These are phyloP conservation scores for Verticillium klebahnii DNA, from an alignment of 2,329 filamentous ascomycete species.

Conservation along the genomic window DNA sequence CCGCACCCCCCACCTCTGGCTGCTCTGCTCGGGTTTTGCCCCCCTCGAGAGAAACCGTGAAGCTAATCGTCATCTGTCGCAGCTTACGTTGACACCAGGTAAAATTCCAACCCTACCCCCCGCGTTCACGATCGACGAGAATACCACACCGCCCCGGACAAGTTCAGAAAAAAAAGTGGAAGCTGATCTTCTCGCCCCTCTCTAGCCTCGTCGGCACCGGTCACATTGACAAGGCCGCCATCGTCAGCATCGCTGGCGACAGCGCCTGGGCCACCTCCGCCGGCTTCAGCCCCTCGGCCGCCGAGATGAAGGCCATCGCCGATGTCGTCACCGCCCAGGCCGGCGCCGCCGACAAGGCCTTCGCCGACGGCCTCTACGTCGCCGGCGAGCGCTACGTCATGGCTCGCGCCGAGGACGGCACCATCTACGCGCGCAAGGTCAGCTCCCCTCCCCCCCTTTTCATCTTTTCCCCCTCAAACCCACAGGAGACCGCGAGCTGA, in stretches of 20 bases:
- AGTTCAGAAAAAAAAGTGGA: neutral
- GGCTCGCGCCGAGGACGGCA: slow-evolving; percentile 70
- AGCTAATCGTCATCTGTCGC: slow-evolving; percentile 21
- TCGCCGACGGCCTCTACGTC: slow-evolving; percentile 69
- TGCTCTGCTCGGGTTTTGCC: neutral
- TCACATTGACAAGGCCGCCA: slow-evolving; percentile 78
- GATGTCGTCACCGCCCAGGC: slow-evolving; percentile 42
- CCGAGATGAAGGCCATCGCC: slow-evolving; percentile 56
- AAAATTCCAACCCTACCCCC: slow-evolving; percentile 14
- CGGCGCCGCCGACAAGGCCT: slow-evolving; percentile 59
- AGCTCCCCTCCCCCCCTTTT: neutral
- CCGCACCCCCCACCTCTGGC: slow-evolving; percentile 10
- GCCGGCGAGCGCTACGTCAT: slow-evolving; percentile 74
- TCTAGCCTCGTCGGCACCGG: slow-evolving; percentile 72
- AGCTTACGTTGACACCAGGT: slow-evolving; percentile 51
- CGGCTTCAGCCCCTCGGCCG: slow-evolving; percentile 67
- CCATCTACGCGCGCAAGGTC: slow-evolving; percentile 85
- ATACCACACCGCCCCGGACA: neutral
- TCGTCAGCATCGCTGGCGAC: slow-evolving; percentile 76
- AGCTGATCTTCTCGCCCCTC: neutral
- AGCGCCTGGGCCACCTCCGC: slow-evolving; percentile 71
- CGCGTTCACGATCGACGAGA: neutral
- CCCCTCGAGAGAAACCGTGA: neutral
- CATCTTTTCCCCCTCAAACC: too few species aligned
- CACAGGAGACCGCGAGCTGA: too few species aligned